These are phyloP conservation scores for Moricandia arvensis DNA, from an alignment of 345 rosid genomes.

Conservation along the genomic window DNA sequence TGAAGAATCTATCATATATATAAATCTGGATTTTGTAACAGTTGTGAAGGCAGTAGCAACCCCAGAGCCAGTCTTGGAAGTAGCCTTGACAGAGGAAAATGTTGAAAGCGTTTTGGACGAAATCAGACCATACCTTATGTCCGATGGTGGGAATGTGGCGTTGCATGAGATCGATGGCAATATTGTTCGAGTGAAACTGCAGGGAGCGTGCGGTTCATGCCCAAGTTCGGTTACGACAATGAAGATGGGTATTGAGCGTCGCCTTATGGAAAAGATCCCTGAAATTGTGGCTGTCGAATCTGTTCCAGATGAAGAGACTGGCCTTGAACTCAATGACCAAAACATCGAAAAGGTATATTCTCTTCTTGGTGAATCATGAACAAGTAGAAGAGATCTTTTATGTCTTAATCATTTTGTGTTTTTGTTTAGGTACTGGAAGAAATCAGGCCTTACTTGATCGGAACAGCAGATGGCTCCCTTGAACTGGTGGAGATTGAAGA, in stretches of 20 bases:
- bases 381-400: background rate
- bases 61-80: conserved; percentile 66
- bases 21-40: conserved; percentile 20
- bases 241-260: conserved; percentile 98
- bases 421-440: conserved; percentile 83
- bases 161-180: conserved; percentile 96
- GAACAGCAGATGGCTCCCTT: conserved; percentile 91
- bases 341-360: conserved; percentile 71
- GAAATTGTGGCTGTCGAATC: conserved; percentile 92
- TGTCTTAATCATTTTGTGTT: background rate
- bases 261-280: conserved; percentile 96
- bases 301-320: conserved; percentile 81
- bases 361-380: background rate
- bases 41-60: conserved; percentile 83
- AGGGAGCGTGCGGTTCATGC: conserved; percentile 99
- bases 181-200: conserved; percentile 79
- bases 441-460: conserved; percentile 92
- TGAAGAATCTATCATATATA: background rate
- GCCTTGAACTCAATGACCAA: conserved; percentile 85
- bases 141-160: conserved; percentile 96
- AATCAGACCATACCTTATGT: conserved; percentile 83
- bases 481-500: conserved; percentile 84
- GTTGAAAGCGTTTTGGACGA: conserved; percentile 85
- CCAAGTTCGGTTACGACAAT: conserved; percentile 83
- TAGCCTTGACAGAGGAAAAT: conserved; percentile 80